phyloP scores from a whole-genome alignment of 805 yeast species.

The Priceomyces medius region DNA sequence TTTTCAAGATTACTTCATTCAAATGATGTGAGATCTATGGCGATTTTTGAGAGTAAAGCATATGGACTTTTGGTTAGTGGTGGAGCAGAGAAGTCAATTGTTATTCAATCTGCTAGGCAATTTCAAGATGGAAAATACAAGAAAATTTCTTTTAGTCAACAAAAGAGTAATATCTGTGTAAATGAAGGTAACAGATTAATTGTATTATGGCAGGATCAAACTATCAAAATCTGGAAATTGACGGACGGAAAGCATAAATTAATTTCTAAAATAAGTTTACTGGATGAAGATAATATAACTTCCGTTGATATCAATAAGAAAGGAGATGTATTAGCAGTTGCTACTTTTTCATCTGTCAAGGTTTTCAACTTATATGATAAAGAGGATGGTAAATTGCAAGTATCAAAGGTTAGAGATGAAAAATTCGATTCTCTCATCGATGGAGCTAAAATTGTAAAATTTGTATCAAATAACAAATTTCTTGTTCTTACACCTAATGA shows the following conservation, averaged over 20 bases:
- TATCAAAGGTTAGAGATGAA: conserved; percentile 52
- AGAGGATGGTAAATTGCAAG: conserved; percentile 37
- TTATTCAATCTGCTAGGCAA: conserved; percentile 60
- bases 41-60: conserved; percentile 65
- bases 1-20: conserved; percentile 80
- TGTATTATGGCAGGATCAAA: conserved; percentile 79
- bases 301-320: conserved; percentile 63
- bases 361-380: conserved; percentile 58
- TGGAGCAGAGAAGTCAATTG: conserved; percentile 74
- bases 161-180: conserved; percentile 49
- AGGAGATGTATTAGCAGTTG: conserved; percentile 67
- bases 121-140: conserved; percentile 72
- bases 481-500: conserved; percentile 60
- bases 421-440: conserved; percentile 37
- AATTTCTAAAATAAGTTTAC: conserved; percentile 61
- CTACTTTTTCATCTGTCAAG: conserved; percentile 66
- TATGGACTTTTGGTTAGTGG: conserved; percentile 73
- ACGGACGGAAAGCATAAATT: conserved; percentile 49
- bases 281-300: conserved; percentile 80
- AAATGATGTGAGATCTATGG: conserved; percentile 78
- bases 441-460: conserved; percentile 58
- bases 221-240: conserved; percentile 77
- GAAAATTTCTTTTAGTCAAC: conserved; percentile 66
- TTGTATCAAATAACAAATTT: conserved; percentile 46
- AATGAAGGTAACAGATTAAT: conserved; percentile 51